Evolutionary conservation across 1,139 yeast genomes (phyloP).

Genomic region (Taiozyma sp.): DNA sequence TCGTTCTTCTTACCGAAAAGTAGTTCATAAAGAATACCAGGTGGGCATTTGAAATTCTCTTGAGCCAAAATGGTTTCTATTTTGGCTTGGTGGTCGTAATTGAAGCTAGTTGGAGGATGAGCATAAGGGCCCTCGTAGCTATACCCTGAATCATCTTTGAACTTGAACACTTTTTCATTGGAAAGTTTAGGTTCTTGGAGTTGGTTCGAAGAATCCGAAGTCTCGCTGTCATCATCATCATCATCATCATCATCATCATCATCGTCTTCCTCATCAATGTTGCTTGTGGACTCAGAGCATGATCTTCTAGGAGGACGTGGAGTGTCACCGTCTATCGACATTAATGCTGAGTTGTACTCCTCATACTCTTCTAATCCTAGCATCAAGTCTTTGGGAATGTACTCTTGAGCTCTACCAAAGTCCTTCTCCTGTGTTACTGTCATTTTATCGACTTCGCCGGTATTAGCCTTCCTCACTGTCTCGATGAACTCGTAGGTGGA

Average conservation of each 20-base stretch:
- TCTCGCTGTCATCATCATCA: conserved; percentile 18
- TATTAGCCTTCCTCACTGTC: conserved; percentile 45
- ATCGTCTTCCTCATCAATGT: conserved; percentile 23
- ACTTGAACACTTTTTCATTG: conserved; percentile 25
- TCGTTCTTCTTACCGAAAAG: conserved; percentile 65
- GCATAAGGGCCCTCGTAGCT: conserved; percentile 41
- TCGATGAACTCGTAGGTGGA: conserved; percentile 65
- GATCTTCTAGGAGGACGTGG: conserved; percentile 13
- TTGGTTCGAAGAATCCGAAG: conserved; percentile 8
- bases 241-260: conserved; percentile 23
- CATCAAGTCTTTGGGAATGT: conserved; percentile 6
- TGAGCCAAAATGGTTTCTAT: conserved; percentile 53
- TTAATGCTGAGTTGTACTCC: conserved; percentile 28
- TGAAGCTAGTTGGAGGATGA: conserved; percentile 43
- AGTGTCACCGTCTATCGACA: conserved; percentile 36
- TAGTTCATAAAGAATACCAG: conserved; percentile 68
- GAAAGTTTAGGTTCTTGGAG: conserved; percentile 9
- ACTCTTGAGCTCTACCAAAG: background rate
- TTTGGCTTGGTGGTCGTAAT: conserved; percentile 45
- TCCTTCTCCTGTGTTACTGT: background rate
- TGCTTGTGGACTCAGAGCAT: conserved; percentile 16
- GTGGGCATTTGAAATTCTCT: conserved; percentile 64
- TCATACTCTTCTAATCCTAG: conserved; percentile 5
- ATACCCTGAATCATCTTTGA: conserved; percentile 32
- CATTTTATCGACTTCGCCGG: background rate